Base-by-base conservation (phyloP, 768 basidiomycete species). In the Serendipita vermifera region DNA sequence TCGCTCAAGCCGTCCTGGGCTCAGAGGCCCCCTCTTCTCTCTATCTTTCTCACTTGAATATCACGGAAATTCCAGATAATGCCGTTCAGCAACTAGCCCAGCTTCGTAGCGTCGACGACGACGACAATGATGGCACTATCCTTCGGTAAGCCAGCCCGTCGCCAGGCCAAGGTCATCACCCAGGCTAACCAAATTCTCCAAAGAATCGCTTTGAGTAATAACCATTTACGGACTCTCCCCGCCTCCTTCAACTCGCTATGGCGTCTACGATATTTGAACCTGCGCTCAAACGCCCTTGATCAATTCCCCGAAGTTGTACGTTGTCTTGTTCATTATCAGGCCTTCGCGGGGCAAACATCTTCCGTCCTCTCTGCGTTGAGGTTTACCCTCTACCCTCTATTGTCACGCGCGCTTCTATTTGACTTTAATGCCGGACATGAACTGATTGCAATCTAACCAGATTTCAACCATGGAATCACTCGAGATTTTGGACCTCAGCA, bases 401-500 rank as follows among this genome's bases (percentile, higher is more conserved):
- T 27, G 39, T 22, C 20, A 15, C 9, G n/a, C 9, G 32, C 32
- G 11, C 33, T 36, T 22, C 14, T 32, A 29, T 38, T n/a, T 20
- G 22, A 27, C n/a, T 2, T 20, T 11, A 11, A 22, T 51, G 46
- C 26, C 46, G 17, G 46, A 20, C 46, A n/a, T n/a, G n/a, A n/a
- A n/a, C n/a, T n/a, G n/a, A 24, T 38, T 27, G 15, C 32, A 41
- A 3, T 33, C 22, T 20, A 32, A 39, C 11, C 62, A 94, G 92
- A 74, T 96, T 39, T 89, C 87, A 40, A 71, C 80, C 15, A 81
- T 98, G 72, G 80, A 84, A 2, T 83, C 84, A 4, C 75, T 99
- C 55, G 94, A 99, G 69, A 94, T 92, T 58, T 72, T 99, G 60
- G 96, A 99, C 68, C 77, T 99, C 38, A 92, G 89, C 61, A 82